phyloP scores from a whole-genome alignment of 2,329 filamentous ascomycete genomes.

The Fusarium sp. region DNA sequence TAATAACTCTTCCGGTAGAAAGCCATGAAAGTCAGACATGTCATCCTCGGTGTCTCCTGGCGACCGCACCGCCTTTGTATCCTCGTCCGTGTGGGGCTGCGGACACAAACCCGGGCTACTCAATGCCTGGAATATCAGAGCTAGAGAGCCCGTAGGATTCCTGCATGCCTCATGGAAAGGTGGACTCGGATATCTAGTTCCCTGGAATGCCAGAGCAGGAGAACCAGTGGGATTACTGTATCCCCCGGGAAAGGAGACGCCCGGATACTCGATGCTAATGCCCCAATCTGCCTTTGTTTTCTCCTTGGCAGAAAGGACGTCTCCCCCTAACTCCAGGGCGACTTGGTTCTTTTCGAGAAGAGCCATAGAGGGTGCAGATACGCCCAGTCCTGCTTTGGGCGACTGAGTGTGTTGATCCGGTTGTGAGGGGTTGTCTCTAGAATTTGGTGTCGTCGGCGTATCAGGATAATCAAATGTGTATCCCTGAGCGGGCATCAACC shows the following conservation, averaged over 20 bases:
- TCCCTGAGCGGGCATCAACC: background rate
- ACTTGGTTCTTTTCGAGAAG: too few relatives aligned
- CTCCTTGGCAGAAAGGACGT: too few relatives aligned
- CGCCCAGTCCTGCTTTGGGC: background rate
- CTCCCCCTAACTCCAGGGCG: too few relatives aligned
- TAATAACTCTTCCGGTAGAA: too few relatives aligned
- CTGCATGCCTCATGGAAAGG: too few relatives aligned
- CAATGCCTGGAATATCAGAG: background rate
- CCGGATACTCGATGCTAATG: background rate
- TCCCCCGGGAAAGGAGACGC: too few relatives aligned
- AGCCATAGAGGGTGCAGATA: background rate
- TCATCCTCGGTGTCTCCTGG: background rate
- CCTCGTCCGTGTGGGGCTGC: background rate
- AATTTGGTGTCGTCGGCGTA: background rate
- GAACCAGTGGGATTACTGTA: background rate
- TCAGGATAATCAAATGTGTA: background rate
- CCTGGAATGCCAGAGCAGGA: too few relatives aligned
- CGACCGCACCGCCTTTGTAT: accelerated
- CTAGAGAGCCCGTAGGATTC: background rate
- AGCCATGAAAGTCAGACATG: accelerated
- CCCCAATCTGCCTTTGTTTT: background rate
- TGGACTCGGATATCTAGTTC: too few relatives aligned
- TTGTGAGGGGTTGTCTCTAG: background rate
- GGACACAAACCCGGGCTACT: background rate
- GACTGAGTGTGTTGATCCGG: background rate